These are phyloP conservation scores for Trametes villosa DNA, from an alignment of 768 basidiomycete genomes.

Conservation along the genomic window DNA sequence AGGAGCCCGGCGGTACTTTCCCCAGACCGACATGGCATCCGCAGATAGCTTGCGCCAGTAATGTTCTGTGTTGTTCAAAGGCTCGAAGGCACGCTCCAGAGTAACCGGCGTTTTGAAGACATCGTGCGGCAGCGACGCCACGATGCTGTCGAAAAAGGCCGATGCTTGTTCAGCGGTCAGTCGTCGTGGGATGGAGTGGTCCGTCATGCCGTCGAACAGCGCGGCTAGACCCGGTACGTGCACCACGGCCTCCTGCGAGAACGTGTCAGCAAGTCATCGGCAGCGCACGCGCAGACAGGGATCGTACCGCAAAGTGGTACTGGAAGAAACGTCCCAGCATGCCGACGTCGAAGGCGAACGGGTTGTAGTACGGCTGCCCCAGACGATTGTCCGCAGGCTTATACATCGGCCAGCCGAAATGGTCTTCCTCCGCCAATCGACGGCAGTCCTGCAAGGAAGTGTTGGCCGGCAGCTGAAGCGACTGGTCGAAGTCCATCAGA, in stretches of 20 bases:
- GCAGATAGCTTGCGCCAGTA: background rate
- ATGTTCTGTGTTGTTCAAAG: background rate
- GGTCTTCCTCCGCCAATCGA: background rate
- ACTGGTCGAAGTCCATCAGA: background rate
- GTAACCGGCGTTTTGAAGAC: background rate
- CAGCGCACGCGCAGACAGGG: background rate
- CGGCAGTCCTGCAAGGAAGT: background rate
- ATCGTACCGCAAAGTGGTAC: background rate
- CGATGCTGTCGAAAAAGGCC: background rate
- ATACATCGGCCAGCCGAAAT: background rate
- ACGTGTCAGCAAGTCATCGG: too few relatives aligned
- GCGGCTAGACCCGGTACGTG: background rate
- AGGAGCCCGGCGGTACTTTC: background rate
- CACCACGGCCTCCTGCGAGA: background rate
- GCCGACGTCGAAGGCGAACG: conserved; percentile 13
- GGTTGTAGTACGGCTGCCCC: conserved; percentile 4
- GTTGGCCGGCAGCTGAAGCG: background rate
- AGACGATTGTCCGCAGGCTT: background rate
- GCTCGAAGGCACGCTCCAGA: background rate
- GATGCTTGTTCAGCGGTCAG: background rate
- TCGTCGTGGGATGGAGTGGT: background rate
- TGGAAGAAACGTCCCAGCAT: background rate
- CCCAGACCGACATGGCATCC: background rate
- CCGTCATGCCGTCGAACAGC: background rate
- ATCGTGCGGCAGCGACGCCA: background rate